A percentile compares a stretch with the other conserved stretches of the same genome.
Conservation (phyloP, 768 basidiomycete genomes). For the Serpula lacrymans region DNA sequence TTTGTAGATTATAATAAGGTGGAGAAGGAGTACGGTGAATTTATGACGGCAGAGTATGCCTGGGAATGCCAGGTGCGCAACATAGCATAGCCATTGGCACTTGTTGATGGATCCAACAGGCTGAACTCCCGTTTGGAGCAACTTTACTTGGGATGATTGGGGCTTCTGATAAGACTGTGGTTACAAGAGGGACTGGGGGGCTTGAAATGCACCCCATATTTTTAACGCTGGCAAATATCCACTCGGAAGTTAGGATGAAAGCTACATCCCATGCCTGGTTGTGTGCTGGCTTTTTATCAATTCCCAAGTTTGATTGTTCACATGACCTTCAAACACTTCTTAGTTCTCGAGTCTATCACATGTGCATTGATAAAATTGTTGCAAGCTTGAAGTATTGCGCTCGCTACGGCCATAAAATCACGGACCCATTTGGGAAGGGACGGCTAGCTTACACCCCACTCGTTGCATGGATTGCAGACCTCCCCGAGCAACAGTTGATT, state of each 20-base stretch:
- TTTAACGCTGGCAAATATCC: slow-evolving; percentile 28
- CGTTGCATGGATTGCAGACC: slow-evolving; percentile 10
- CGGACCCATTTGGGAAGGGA: slow-evolving; percentile 15
- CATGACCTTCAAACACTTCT: slow-evolving; percentile 19
- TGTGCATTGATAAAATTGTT: slow-evolving; percentile 26
- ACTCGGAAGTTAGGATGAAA: slow-evolving; percentile 23
- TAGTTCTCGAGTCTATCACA: slow-evolving; percentile 21
- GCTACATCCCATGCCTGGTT: slow-evolving; percentile 22
- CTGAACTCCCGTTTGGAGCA: slow-evolving; percentile 14
- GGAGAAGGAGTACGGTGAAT: slow-evolving; percentile 14
- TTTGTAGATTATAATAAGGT: slow-evolving; percentile 7
- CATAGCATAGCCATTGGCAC: background rate
- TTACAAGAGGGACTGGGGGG: slow-evolving; percentile 26
- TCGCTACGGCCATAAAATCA: slow-evolving; percentile 20
- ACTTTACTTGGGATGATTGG: slow-evolving; percentile 26
- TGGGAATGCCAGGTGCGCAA: slow-evolving; percentile 23
- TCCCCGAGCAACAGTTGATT: slow-evolving; percentile 8
- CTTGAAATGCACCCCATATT: slow-evolving; percentile 25
- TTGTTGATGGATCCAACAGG: slow-evolving; percentile 5
- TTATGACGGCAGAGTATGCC: slow-evolving; percentile 18
- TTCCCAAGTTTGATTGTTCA: slow-evolving; percentile 23
- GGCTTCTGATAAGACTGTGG: slow-evolving; percentile 30
- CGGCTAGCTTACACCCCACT: slow-evolving; percentile 4
- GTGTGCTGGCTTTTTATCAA: slow-evolving; percentile 22
- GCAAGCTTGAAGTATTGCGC: slow-evolving; percentile 26